These are phyloP conservation scores for Cladophialophora chaetospira DNA, from an alignment of 2,329 filamentous ascomycete genomes.

Conservation along the genomic window DNA sequence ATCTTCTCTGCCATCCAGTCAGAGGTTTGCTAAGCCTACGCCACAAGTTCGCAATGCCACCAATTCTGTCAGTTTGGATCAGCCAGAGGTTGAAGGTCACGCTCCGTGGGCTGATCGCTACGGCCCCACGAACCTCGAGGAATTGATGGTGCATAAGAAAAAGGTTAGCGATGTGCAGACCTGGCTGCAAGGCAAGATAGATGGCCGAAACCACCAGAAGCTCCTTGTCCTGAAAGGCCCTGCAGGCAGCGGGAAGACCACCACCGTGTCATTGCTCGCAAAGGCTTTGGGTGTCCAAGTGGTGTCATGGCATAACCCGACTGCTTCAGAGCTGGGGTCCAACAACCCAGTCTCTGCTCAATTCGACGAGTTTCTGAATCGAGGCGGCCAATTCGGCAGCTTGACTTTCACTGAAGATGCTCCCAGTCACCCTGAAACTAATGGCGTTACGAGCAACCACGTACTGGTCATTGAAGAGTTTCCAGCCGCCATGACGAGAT, in stretches of 20 bases:
- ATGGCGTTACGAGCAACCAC: slow-evolving; percentile 41
- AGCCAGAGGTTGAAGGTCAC: slow-evolving; percentile 33
- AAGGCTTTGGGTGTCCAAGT: slow-evolving; percentile 75
- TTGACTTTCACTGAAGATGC: slow-evolving; percentile 53
- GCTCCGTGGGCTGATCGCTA: slow-evolving; percentile 89
- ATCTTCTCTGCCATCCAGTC: slow-evolving; percentile 28
- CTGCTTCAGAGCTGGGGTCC: slow-evolving; percentile 59
- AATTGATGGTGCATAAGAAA: slow-evolving; percentile 90
- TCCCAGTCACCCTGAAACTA: slow-evolving; percentile 11
- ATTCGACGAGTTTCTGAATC: slow-evolving; percentile 88
- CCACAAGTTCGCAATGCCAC: slow-evolving; percentile 5
- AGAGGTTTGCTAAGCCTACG: slow-evolving; percentile 26
- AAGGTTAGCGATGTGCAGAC: slow-evolving; percentile 83
- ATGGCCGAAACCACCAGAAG: slow-evolving; percentile 63
- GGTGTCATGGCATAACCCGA: slow-evolving; percentile 88
- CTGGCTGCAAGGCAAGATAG: slow-evolving; percentile 77
- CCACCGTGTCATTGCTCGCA: slow-evolving; percentile 76
- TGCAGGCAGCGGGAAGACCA: slow-evolving; percentile 90
- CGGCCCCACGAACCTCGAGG: slow-evolving; percentile 71
- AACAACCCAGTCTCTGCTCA: slow-evolving; percentile 72
- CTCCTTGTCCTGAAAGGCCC: slow-evolving; percentile 85
- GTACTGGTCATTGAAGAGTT: slow-evolving; percentile 81
- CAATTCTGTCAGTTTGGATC: not conserved
- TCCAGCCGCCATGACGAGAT: slow-evolving; percentile 70
- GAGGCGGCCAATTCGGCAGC: slow-evolving; percentile 77